Base-by-base conservation (phyloP, 1,284 basidiomycete genomes). In the Bothia castanella region DNA sequence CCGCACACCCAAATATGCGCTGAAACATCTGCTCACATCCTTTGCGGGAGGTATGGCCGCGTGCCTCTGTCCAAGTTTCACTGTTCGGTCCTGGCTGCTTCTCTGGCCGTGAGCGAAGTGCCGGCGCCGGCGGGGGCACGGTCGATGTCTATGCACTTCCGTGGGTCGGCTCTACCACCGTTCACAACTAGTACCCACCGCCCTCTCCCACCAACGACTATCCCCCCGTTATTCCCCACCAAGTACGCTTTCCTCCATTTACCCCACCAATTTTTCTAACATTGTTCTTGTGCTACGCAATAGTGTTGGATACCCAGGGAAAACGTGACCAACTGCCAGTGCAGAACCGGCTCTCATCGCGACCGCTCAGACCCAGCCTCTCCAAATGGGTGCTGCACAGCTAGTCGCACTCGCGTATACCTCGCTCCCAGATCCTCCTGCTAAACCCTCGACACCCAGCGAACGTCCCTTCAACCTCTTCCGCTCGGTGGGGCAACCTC, bases 301-400 rank as follows among this genome's bases (percentile, higher is more conserved):
- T 42, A 67, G 67, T 56, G 81, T 94, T 12, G 92, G 92, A 39
- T 87, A 91, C 64, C 76, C 86, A 13, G 92, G 92, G 10, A 80
- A 77, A 11, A 94, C 91, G 2, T n/a, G n/a, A n/a, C 88, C 89
- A 0, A 94, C 92, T 0, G 92, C n/a, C n/a, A n/a, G 92, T 13
- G 83, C 80, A 12, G 92, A 94, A 69, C 75, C 92, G 4, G 89
- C 76, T 2, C 72, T 93, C 21, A 77, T 93, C 17, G 78, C 76
- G 6, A 92, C 91, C 1, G 91, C 88, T 0, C 87, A 89, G 6
- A 71, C 77, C 8, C 85, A 89, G 53, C 89, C 90, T 12, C 64
- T 85, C 13, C 85, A 91, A 55, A 82, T 82, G 2, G 85, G 80
- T 14, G 80, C 85, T 13, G 75, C 84, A 1, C 78, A 85, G 39